Evolutionary conservation across 805 yeast genomes (phyloP).

Genomic region (Priceomyces carsonii): DNA sequence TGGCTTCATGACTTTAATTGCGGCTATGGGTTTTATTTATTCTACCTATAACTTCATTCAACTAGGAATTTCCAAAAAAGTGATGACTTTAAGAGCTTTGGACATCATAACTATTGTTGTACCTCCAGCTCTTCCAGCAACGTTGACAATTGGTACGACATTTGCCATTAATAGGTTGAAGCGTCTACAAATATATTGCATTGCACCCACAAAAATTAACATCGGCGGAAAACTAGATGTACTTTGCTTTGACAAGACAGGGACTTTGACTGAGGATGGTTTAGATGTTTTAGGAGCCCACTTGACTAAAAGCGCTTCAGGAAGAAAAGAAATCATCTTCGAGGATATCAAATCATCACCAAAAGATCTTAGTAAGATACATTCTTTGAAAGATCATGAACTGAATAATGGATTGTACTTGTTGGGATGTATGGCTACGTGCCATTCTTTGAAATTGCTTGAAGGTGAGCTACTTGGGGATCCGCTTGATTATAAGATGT

Average conservation of each 20-base stretch:
- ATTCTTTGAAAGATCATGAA: constrained; percentile 16
- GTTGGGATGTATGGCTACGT: constrained; percentile 60
- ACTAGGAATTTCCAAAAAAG: constrained; percentile 65
- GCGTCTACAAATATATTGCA: constrained; percentile 69
- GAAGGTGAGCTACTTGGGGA: constrained; percentile 88
- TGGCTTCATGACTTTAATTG: constrained; percentile 89
- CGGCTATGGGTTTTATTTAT: constrained; percentile 77
- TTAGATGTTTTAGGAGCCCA: constrained; percentile 74
- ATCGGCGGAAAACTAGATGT: constrained; percentile 94
- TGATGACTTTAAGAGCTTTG: constrained; percentile 83
- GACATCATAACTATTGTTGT: constrained; percentile 96
- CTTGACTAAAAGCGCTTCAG: constrained; percentile 39
- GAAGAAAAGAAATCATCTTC: constrained; percentile 41
- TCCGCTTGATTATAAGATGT: constrained; percentile 92
- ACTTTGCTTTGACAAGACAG: constrained; percentile 94
- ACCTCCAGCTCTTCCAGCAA: constrained; percentile 98
- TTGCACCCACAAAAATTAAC: constrained; percentile 91
- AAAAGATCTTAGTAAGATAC: constrained; percentile 12
- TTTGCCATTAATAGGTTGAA: constrained; percentile 83
- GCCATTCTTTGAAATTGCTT: constrained; percentile 83
- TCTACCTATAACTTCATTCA: constrained; percentile 82
- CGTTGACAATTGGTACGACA: constrained; percentile 93
- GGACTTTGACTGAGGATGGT: constrained; percentile 96
- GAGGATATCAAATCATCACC: constrained; percentile 23
- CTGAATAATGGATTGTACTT: constrained; percentile 31